Percentiles rank a stretch among this genome's conserved stretches.
Evolutionary conservation across 257 asterid genomes (phyloP).

Genomic region (Solanum appendiculatum): DNA sequence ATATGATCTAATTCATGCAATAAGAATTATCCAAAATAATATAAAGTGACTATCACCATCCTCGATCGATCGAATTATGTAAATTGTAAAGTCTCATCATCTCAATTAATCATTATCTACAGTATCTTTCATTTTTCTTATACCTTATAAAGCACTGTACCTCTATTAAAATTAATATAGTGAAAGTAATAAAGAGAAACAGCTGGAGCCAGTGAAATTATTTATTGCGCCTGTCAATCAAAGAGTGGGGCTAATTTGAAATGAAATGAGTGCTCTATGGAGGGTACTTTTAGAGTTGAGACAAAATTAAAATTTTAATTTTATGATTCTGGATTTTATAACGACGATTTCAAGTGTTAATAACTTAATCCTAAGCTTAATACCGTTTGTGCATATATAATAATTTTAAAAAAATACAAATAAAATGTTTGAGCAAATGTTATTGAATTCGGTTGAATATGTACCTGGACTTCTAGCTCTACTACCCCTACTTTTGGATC

Average conservation of each 20-base stretch:
- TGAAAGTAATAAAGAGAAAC: neutral
- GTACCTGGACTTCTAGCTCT: no score
- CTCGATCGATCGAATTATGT: neutral
- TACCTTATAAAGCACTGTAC: neutral
- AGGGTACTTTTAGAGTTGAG: neutral
- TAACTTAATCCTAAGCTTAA: rapidly evolving
- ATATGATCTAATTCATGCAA: neutral
- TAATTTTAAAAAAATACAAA: no score
- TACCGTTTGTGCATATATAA: neutral
- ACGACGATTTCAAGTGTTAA: rapidly evolving
- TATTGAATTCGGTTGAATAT: neutral
- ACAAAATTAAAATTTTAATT: neutral
- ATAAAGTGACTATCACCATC: neutral
- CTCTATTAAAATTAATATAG: neutral
- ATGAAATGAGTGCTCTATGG: neutral
- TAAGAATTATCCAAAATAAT: neutral
- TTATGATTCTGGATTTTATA: neutral
- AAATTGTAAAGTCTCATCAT: neutral
- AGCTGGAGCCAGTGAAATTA: constrained; percentile 7
- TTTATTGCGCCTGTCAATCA: neutral
- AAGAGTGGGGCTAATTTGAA: neutral
- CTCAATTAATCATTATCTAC: neutral
- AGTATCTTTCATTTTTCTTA: neutral
- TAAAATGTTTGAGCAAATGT: neutral
- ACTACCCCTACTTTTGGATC: neutral